phyloP scores from a whole-genome alignment of 345 rosid species.

The Chamaenerion angustifolium region DNA sequence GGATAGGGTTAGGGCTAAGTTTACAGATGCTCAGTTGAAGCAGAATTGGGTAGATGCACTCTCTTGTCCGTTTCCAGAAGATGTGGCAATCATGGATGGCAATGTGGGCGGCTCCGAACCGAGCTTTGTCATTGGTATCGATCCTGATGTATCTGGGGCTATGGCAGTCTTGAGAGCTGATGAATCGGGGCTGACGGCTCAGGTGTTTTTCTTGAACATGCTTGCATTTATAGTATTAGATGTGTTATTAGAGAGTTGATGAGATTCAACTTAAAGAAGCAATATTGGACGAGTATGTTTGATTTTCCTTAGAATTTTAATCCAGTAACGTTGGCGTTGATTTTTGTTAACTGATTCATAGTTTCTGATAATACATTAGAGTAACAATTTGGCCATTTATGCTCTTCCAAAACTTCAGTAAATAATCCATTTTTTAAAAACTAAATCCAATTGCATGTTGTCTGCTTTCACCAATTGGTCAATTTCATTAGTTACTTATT shows the following conservation, averaged over 20 bases:
- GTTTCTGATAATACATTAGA: too few relatives aligned
- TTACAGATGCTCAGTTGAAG: constrained; percentile 9
- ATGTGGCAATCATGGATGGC: not conserved
- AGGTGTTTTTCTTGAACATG: constrained; percentile 21
- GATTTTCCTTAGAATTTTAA: too few relatives aligned
- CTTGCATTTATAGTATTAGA: not conserved
- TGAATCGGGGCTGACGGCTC: constrained; percentile 37
- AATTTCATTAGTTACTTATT: too few relatives aligned
- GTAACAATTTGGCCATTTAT: too few relatives aligned
- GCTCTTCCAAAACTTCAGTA: too few relatives aligned
- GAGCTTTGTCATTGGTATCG: constrained; percentile 58
- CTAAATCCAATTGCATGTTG: too few relatives aligned
- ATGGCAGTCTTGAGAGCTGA: constrained; percentile 49
- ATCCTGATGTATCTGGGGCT: constrained; percentile 80
- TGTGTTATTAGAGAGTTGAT: not conserved
- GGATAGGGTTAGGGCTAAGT: constrained; percentile 11
- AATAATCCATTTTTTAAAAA: too few relatives aligned
- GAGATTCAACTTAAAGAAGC: not conserved
- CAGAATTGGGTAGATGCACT: constrained; percentile 13
- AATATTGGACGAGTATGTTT: too few relatives aligned
- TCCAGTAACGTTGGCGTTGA: too few relatives aligned
- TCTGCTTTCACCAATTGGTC: too few relatives aligned
- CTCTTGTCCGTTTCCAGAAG: constrained; percentile 5
- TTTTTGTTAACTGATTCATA: too few relatives aligned
- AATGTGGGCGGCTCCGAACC: constrained; percentile 20